Percentiles rank a stretch among this genome's conserved stretches.
Evolutionary conservation across 495 filamentous ascomycete genomes (phyloP).

Genomic region (Tuber brumale): DNA sequence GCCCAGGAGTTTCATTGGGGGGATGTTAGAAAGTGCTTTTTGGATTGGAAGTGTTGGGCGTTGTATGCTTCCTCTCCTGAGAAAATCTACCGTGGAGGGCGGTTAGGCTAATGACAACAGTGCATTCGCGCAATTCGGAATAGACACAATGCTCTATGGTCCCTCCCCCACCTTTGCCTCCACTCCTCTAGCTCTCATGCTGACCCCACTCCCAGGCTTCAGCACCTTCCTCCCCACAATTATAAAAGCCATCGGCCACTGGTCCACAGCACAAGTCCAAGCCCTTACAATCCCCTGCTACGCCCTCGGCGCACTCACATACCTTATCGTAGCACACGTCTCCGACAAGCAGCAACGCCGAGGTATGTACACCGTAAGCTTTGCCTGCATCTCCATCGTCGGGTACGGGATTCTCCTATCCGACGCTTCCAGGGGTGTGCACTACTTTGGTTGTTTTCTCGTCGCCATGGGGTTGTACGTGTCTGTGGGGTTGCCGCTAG

Average conservation of each 20-base stretch:
- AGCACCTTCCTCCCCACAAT: slow-evolving; percentile 74
- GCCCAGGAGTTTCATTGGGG: slow-evolving; percentile 54
- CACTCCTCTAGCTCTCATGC: neutral
- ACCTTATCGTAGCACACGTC: slow-evolving; percentile 55
- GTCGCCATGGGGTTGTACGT: slow-evolving; percentile 68
- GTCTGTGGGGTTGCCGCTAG: slow-evolving; percentile 60
- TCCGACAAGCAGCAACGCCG: slow-evolving; percentile 58
- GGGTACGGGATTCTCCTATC: slow-evolving; percentile 64
- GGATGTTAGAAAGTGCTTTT: slow-evolving; percentile 49
- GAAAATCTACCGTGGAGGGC: neutral
- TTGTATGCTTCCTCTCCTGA: slow-evolving; percentile 47
- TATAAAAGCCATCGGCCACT: slow-evolving; percentile 60
- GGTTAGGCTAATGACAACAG: slow-evolving; percentile 8
- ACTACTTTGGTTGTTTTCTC: slow-evolving; percentile 66
- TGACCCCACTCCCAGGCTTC: slow-evolving; percentile 46
- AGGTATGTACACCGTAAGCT: slow-evolving; percentile 55
- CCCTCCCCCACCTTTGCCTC: neutral
- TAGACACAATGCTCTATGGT: slow-evolving; percentile 68
- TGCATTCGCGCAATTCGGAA: slow-evolving; percentile 57
- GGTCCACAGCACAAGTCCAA: slow-evolving; percentile 58
- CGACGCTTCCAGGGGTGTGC: slow-evolving; percentile 53
- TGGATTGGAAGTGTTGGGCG: slow-evolving; percentile 58
- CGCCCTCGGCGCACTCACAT: slow-evolving; percentile 59
- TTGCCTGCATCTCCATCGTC: slow-evolving; percentile 55
- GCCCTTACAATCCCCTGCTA: slow-evolving; percentile 76